These are phyloP conservation scores for Ophiostoma sp. DNA, from an alignment of 2,329 filamentous ascomycete genomes.

Conservation along the genomic window DNA sequence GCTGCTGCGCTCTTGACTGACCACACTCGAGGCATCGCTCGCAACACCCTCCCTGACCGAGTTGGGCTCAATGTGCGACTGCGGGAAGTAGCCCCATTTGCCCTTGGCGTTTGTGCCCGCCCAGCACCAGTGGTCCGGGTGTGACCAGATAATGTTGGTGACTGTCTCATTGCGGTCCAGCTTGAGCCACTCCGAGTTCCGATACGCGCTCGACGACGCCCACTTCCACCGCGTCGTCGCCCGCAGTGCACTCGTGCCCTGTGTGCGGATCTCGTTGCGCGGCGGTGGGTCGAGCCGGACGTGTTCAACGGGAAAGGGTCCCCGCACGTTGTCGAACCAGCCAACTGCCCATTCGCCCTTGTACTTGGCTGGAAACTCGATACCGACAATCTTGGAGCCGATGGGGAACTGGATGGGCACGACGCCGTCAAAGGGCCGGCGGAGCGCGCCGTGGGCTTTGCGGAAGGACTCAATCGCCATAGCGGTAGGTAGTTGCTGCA, in stretches of 20 bases:
- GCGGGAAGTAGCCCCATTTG: slow-evolving; percentile 55
- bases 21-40: slow-evolving; percentile 32
- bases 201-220: slow-evolving; percentile 41
- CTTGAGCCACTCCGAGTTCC: slow-evolving; percentile 49
- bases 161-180: slow-evolving; percentile 66
- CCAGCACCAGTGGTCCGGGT: slow-evolving; percentile 58
- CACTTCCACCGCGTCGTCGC: slow-evolving; percentile 56
- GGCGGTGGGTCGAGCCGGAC: slow-evolving; percentile 50
- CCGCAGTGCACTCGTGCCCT: slow-evolving; percentile 47
- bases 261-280: slow-evolving; percentile 45
- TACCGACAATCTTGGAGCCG: slow-evolving; percentile 51
- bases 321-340: slow-evolving; percentile 55
- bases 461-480: slow-evolving; percentile 51
- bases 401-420: slow-evolving; percentile 36
- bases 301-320: slow-evolving; percentile 50
- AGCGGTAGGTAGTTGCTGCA: slow-evolving; percentile 47
- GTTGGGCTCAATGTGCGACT: slow-evolving; percentile 49
- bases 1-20: slow-evolving; percentile 14
- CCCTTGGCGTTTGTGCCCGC: slow-evolving; percentile 54
- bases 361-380: slow-evolving; percentile 54
- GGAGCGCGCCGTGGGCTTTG: slow-evolving; percentile 46
- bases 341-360: slow-evolving; percentile 57
- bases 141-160: slow-evolving; percentile 59
- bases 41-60: slow-evolving; percentile 44
- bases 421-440: slow-evolving; percentile 30